Evolutionary conservation across 1,139 yeast species (phyloP).

Genomic region (Sugiyamaella japonica): DNA sequence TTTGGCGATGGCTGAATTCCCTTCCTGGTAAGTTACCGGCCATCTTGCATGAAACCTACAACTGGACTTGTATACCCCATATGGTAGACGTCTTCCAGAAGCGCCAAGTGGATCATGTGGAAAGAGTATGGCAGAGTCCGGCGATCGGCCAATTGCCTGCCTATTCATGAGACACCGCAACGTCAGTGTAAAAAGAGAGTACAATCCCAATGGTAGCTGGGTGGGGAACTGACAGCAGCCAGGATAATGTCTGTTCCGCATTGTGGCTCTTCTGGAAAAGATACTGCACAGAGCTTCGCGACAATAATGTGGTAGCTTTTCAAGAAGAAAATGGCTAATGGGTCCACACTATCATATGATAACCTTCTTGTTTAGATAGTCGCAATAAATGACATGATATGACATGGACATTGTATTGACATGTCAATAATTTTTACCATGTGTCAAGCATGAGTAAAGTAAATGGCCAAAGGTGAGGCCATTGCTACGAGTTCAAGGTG

Average conservation of each 20-base stretch:
- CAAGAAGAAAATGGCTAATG: background rate
- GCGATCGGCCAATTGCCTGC: background rate
- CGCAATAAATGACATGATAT: background rate
- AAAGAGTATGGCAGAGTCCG: no score
- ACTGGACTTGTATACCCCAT: background rate
- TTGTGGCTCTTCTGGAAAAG: background rate
- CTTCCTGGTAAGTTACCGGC: background rate
- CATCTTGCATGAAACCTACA: background rate
- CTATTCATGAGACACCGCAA: background rate
- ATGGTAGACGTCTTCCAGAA: background rate
- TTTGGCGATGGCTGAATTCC: background rate
- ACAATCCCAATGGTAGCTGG: background rate
- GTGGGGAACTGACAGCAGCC: background rate
- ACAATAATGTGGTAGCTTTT: background rate
- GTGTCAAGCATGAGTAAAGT: no score
- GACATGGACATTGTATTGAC: background rate
- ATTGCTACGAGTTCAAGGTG: background rate
- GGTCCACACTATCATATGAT: background rate
- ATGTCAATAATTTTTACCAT: no score
- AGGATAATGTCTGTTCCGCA: background rate
- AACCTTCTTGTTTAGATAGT: background rate
- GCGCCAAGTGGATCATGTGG: background rate
- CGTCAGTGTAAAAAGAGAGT: background rate
- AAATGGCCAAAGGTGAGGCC: background rate
- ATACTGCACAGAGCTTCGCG: background rate